Evolutionary conservation across 148 eudicot genomes (phyloP).

Genomic region (Fallopia convolvulus): DNA sequence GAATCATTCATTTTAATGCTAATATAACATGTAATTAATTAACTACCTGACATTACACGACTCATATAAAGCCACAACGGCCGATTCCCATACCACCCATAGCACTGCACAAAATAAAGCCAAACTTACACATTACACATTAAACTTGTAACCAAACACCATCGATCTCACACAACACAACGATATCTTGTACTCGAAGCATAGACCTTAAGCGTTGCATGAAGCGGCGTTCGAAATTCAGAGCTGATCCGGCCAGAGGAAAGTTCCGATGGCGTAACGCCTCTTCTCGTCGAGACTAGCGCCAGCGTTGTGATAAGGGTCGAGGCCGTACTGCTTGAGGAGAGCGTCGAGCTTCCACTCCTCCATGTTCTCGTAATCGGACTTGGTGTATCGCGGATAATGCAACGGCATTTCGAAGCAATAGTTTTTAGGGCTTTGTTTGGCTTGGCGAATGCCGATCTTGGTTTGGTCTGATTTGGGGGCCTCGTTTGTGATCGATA

Average conservation of each 20-base stretch:
- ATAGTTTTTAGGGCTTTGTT: not conserved
- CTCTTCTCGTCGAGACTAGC: not conserved
- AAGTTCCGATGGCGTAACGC: not conserved
- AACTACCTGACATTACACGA: too few relatives aligned
- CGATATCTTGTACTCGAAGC: too few relatives aligned
- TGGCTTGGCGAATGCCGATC: too few relatives aligned
- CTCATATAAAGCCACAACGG: too few relatives aligned
- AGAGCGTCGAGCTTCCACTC: not conserved
- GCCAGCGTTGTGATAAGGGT: not conserved
- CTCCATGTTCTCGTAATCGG: not conserved
- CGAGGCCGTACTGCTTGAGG: not conserved
- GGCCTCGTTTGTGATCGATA: not conserved
- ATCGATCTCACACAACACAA: too few relatives aligned
- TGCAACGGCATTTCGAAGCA: not conserved
- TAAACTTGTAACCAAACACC: too few relatives aligned
- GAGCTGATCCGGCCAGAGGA: constrained; percentile 5
- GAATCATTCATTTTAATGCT: too few relatives aligned
- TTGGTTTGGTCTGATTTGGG: not conserved
- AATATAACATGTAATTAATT: too few relatives aligned
- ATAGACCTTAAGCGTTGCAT: too few relatives aligned
- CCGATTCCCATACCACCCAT: too few relatives aligned
- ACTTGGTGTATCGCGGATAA: not conserved
- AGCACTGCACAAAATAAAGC: too few relatives aligned
- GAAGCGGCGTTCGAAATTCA: not conserved
- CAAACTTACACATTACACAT: too few relatives aligned